phyloP scores from a whole-genome alignment of 2,329 filamentous ascomycete species.

The Fusarium ramigenum region DNA sequence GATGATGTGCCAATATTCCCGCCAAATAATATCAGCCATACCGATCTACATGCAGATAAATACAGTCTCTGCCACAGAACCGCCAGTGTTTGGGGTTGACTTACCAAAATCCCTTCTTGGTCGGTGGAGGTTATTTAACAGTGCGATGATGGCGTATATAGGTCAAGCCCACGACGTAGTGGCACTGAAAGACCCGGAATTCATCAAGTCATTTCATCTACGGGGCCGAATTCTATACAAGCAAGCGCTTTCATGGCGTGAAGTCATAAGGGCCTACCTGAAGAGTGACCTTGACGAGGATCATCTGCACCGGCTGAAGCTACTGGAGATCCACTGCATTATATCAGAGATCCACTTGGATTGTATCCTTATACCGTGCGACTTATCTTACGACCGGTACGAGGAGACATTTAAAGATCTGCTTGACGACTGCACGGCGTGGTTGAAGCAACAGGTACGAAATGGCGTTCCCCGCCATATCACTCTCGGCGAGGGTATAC shows the following conservation, averaged over 20 bases:
- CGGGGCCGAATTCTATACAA: background rate
- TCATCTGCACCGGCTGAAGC: background rate
- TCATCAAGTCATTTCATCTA: background rate
- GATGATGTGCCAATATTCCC: background rate
- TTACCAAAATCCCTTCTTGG: background rate
- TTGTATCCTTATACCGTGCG: background rate
- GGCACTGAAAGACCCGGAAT: fast-evolving
- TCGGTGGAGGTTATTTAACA: background rate
- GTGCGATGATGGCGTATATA: background rate
- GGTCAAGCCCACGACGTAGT: background rate
- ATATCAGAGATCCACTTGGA: background rate
- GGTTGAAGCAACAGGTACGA: background rate
- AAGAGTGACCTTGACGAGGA: background rate
- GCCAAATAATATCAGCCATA: fast-evolving
- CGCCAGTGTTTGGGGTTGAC: background rate
- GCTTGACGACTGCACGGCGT: background rate
- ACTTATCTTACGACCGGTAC: background rate
- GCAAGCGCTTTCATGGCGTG: background rate
- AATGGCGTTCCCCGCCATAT: background rate
- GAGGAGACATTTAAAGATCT: background rate
- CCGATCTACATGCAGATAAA: background rate
- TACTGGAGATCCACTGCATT: background rate
- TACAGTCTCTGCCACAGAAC: background rate
- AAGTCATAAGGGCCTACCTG: background rate
- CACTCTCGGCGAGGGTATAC: background rate